Base-by-base conservation (phyloP, 257 asterid genomes). In the Verbena officinalis region DNA sequence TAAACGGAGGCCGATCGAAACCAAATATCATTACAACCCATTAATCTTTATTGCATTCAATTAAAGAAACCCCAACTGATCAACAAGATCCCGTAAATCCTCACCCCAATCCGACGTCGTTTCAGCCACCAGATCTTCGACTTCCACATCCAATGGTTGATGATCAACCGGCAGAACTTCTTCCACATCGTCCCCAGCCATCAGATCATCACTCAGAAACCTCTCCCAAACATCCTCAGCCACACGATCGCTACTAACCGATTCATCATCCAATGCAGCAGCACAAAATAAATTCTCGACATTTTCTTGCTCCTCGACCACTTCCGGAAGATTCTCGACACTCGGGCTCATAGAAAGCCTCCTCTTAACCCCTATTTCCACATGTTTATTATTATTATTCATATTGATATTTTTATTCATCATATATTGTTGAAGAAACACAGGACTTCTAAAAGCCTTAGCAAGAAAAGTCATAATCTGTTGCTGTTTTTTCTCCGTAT, bases 311-410 rank as follows among this genome's bases (percentile, higher is more conserved):
- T 16, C 10, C 0, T 44, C 9, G 7, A n/a, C 21, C 3, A n/a
- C 70, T 15, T 81, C 80, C 58, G 46, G 73, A 63, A 82, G 46
- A 23, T 77, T 73, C 60, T 82, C 95, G 3, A 38, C 73, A 27
- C 85, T 70, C 2, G 91, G 83, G 34, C 82, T 79, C 95, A 84
- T 81, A 7, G 85, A 70, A 13, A 94, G 72, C 38, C 96, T 76
- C 71, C 98, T 83, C 84, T 94, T 94, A 16, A 76, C 95, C 36
- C 98, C 98, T 49, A 86, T 76, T 38, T 71, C 90, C 2, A 90
- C 63, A 3, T 52, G 77, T 40, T 67, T 66, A 23, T 65, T 64
- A 30, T 75, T 80, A 10, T 23, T 74, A 55, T 45, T n/a, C n/a
- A n/a, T 65, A 42, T 61, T 64, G 1, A 27, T 45, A 19, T 46